Base-by-base conservation (phyloP, 2,329 filamentous ascomycete species). In the Talaromyces albobiverticillius region DNA sequence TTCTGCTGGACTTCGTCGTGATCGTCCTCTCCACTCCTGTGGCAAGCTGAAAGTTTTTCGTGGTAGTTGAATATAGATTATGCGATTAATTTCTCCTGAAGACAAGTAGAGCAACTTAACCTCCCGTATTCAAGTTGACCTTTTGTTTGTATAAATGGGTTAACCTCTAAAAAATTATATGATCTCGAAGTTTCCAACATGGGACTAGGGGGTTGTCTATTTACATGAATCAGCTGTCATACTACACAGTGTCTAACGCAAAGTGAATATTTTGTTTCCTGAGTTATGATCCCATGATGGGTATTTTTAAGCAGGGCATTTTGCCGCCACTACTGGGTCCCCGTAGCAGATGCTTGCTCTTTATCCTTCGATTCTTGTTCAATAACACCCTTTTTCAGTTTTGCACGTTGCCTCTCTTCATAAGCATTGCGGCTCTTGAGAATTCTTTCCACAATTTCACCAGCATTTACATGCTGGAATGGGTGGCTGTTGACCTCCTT, bases 401-500 rank as follows among this genome's bases (percentile, higher is more conserved):
- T 99, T 62, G 87, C 85, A 50, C 89, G 81, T 77, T 99, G 94
- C 57, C 94, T 80, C 64, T 90, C 94, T 75, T 97, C 93, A 71
- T 96, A 99, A 67, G 90, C 82, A 56, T 87, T 87, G 31, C 92
- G 81, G 64, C 90, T 92, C 71, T 86, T 88, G 79, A 97, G 79
- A 67, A 99, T 99, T 29, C 94, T 80, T 61, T 88, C 83, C 46
- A 99, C 92, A 62, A 99, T 97, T 62, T 94, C 87, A 3, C 86
- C 91, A 0, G 93, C 91, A 71, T 97, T 96, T 59, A 97, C 91
- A 57, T 91, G 81, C 60, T 89, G 82, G 69, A 93, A 99, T 18
- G 83, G 79, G 73, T 99, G 94, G 49, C 78, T 72, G 10, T 82
- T 82, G 40, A 96, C 86, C 68, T 95, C 84, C 38, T 79, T 81